phyloP scores from a whole-genome alignment of 73 alveolate species.

The Tetrahymena malaccensis region DNA sequence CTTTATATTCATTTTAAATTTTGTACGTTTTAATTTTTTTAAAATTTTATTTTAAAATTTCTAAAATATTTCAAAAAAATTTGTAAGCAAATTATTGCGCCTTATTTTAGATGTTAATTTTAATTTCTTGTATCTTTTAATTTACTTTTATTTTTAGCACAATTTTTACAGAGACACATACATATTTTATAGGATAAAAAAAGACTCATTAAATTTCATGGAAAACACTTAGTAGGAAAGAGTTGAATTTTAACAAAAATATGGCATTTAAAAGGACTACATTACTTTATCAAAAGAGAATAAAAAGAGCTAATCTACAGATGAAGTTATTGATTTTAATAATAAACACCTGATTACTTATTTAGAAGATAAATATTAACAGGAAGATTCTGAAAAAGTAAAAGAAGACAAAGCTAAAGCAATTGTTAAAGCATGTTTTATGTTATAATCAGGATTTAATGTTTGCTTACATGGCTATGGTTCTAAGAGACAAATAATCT shows the following conservation, averaged over 20 bases:
- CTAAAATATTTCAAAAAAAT: too few relatives aligned
- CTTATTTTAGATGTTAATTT: neutral
- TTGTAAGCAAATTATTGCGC: neutral
- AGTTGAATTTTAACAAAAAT: neutral
- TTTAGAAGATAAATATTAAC: neutral
- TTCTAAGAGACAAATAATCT: neutral
- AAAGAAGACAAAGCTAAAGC: neutral
- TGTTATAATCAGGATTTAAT: neutral
- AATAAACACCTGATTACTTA: neutral
- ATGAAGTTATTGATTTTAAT: neutral
- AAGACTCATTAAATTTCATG: neutral
- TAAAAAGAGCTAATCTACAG: neutral
- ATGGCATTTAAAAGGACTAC: neutral
- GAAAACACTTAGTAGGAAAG: neutral
- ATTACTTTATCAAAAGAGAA: neutral
- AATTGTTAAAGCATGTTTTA: neutral
- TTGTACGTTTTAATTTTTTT: too few relatives aligned
- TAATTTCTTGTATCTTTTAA: neutral
- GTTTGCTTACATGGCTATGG: neutral
- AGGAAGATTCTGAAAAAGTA: neutral
- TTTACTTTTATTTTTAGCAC: neutral
- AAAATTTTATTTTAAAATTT: too few relatives aligned
- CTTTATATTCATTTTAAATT: too few relatives aligned
- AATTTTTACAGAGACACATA: neutral
- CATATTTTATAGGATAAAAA: neutral